Conservation (phyloP, 306 rosid species). For the Heteromeles arbutifolia region DNA sequence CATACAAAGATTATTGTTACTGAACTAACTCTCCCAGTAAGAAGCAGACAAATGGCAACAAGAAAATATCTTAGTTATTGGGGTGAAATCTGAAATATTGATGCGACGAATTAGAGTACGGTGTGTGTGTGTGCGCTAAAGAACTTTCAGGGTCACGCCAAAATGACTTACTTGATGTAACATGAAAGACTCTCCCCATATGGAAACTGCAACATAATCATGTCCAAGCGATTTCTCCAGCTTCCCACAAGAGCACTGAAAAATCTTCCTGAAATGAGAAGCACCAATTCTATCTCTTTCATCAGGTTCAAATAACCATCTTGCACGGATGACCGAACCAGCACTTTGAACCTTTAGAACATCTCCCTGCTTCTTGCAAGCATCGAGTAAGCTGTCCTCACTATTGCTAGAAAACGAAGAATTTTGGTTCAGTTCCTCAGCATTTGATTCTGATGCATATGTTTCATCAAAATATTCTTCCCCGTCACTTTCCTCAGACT, state of each 20-base stretch:
- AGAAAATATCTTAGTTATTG: background rate
- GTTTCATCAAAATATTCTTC: conserved; percentile 34
- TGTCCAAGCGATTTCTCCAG: conserved; percentile 56
- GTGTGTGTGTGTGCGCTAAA: background rate
- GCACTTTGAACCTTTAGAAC: conserved; percentile 26
- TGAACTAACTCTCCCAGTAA: background rate
- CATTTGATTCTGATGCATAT: conserved; percentile 7
- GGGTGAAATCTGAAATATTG: conserved; percentile 3
- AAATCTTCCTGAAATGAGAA: conserved; percentile 74
- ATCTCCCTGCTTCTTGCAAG: conserved; percentile 23
- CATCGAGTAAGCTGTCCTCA: conserved; percentile 20
- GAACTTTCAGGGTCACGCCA: background rate
- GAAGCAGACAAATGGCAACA: background rate
- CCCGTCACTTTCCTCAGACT: conserved; percentile 47
- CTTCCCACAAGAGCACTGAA: conserved; percentile 59
- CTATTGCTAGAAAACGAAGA: conserved; percentile 15
- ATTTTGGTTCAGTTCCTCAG: conserved; percentile 17
- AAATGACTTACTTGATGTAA: conserved; percentile 71
- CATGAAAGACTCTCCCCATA: conserved; percentile 98
- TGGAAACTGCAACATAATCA: conserved; percentile 50
- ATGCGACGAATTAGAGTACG: background rate
- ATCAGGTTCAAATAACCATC: conserved; percentile 87
- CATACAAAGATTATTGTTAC: conserved; percentile 3
- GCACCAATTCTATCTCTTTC: conserved; percentile 59
- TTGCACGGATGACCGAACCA: conserved; percentile 40